Conservation (phyloP, 495 filamentous ascomycete species). For the Penicillium atrosanguineum region DNA sequence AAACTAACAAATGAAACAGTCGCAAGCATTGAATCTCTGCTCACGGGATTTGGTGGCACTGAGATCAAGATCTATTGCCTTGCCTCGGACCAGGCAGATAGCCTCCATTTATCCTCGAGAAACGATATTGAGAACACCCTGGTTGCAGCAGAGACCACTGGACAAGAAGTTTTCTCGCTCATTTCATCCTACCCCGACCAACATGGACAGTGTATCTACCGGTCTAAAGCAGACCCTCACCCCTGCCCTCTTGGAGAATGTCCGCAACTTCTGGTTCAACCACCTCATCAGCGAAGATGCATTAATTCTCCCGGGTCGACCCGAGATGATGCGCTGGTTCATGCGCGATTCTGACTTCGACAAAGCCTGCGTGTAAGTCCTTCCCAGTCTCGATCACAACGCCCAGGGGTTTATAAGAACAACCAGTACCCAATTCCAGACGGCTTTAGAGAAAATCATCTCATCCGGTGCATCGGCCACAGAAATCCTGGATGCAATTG, state of each 20-base stretch:
- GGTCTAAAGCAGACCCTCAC: slow-evolving; percentile 20
- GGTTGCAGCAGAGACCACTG: background rate
- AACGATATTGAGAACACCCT: background rate
- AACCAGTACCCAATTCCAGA: slow-evolving; percentile 24
- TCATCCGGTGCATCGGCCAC: slow-evolving; percentile 13
- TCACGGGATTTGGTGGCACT: background rate
- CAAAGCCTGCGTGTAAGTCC: slow-evolving; percentile 27
- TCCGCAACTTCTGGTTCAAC: slow-evolving; percentile 26
- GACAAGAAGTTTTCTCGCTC: background rate
- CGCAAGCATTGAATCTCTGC: background rate
- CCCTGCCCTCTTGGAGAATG: slow-evolving; percentile 18
- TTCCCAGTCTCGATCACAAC: background rate
- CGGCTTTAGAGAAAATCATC: slow-evolving; percentile 25
- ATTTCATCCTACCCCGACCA: slow-evolving; percentile 7
- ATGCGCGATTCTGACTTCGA: slow-evolving; percentile 26
- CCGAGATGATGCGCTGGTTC: slow-evolving; percentile 29
- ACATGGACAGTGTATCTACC: slow-evolving; percentile 1
- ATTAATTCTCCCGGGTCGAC: slow-evolving; percentile 16
- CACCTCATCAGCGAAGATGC: slow-evolving; percentile 14
- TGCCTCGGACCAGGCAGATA: background rate
- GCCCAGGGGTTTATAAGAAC: background rate
- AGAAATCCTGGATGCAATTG: slow-evolving; percentile 23
- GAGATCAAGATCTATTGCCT: background rate
- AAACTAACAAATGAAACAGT: background rate
- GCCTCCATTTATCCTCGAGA: background rate